Percentiles rank a stretch among this genome's conserved stretches.
Evolutionary conservation across 352 stramenopile genomes (phyloP).

Genomic region (Globisporangium ultimum): DNA sequence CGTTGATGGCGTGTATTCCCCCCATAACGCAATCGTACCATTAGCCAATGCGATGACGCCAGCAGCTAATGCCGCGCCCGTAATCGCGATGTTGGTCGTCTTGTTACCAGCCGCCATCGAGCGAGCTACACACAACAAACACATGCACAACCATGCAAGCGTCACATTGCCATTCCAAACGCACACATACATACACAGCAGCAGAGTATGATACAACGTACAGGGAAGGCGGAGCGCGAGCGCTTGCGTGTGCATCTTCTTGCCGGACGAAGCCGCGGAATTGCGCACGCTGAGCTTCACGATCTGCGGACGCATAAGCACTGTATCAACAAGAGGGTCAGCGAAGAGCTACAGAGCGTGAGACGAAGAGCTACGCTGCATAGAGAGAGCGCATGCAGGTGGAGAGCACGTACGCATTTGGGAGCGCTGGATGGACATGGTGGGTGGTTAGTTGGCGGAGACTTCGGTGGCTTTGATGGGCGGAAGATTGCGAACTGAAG

Average conservation of each 20-base stretch:
- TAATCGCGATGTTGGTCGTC: constrained; percentile 19
- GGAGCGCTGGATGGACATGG: constrained; percentile 17
- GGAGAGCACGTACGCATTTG: constrained; percentile 15
- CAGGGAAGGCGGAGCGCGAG: constrained; percentile 24
- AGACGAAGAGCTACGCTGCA: too few relatives aligned
- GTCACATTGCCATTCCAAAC: too few relatives aligned
- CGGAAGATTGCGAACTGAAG: constrained; percentile 8
- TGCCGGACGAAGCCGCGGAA: constrained; percentile 24
- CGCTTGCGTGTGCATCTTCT: constrained; percentile 27
- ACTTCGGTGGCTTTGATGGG: background rate
- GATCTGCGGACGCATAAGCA: constrained; percentile 40
- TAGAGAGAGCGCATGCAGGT: too few relatives aligned
- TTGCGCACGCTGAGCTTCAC: constrained; percentile 29
- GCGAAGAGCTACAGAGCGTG: constrained; percentile 2
- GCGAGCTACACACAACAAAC: constrained; percentile 7
- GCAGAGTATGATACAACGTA: constrained; percentile 5
- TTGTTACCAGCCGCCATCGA: constrained; percentile 12
- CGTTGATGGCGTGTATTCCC: too few relatives aligned
- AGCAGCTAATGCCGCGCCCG: constrained; percentile 46
- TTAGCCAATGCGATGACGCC: constrained; percentile 38
- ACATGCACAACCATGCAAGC: background rate
- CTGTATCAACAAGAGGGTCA: constrained; percentile 9
- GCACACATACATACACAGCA: background rate
- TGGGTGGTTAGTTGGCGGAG: background rate
- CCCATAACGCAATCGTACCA: constrained; percentile 16